A percentile compares a stretch with the other conserved stretches of the same genome.
phyloP scores from a whole-genome alignment of 2,329 filamentous ascomycete species.

The Arthrinium puccinioides region DNA sequence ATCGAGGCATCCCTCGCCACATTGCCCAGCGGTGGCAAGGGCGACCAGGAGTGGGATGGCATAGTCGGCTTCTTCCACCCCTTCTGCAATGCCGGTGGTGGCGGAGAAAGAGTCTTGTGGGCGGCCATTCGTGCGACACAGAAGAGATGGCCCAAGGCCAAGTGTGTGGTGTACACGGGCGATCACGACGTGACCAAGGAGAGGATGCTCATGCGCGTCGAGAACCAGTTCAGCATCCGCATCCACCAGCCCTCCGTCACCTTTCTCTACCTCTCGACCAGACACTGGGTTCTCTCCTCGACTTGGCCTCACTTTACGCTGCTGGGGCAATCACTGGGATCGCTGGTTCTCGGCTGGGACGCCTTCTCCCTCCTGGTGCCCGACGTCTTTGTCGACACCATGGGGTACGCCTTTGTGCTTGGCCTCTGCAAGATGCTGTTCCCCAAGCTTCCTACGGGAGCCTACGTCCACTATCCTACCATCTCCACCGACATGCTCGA shows the following conservation, averaged over 20 bases:
- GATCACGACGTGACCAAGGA: conserved; percentile 83
- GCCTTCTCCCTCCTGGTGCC: conserved; percentile 88
- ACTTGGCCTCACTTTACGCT: conserved; percentile 92
- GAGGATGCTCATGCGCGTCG: conserved; percentile 68
- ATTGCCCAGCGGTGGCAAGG: conserved; percentile 30
- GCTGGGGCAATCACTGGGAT: conserved; percentile 87
- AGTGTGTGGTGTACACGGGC: conserved; percentile 90
- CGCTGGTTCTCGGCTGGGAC: conserved; percentile 80
- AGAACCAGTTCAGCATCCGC: conserved; percentile 87
- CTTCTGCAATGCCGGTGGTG: conserved; percentile 95
- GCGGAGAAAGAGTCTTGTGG: conserved; percentile 93
- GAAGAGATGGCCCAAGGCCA: conserved; percentile 76
- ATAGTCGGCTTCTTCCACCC: conserved; percentile 96
- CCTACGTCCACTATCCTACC: conserved; percentile 96
- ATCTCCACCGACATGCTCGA: conserved; percentile 97
- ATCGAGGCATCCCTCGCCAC: conserved; percentile 42
- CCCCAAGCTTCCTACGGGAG: conserved; percentile 70
- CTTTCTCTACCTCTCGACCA: conserved; percentile 85
- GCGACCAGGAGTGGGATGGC: conserved; percentile 64
- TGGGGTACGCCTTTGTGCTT: conserved; percentile 92
- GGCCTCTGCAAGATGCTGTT: conserved; percentile 80
- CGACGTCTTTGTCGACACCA: conserved; percentile 93
- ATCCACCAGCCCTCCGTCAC: conserved; percentile 75
- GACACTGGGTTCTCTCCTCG: conserved; percentile 76
- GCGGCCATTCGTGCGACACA: conserved; percentile 90